Evolutionary conservation across 2,329 filamentous ascomycete species (phyloP).

Genomic region (Metarhizium sp.): DNA sequence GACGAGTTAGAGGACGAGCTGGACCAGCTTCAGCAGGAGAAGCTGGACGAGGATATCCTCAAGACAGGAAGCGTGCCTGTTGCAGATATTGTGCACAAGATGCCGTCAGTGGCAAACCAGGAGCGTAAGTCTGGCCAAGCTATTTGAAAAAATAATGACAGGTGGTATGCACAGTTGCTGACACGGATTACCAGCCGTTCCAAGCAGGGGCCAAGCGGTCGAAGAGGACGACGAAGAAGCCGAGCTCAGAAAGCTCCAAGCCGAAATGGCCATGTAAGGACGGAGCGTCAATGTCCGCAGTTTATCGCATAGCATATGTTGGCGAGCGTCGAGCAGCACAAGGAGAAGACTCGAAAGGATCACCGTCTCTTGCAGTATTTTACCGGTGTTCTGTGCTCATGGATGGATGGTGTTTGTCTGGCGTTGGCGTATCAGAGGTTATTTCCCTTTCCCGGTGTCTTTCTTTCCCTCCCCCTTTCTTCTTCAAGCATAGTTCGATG

Average conservation of each 20-base stretch:
- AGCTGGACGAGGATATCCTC: conserved; percentile 88
- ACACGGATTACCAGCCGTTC: conserved; percentile 17
- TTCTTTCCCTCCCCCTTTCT: neutral
- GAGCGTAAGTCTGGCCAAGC: conserved; percentile 53
- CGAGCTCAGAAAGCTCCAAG: conserved; percentile 85
- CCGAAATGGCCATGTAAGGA: conserved; percentile 87
- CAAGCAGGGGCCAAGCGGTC: conserved; percentile 30
- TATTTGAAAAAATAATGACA: neutral
- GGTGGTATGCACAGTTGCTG: conserved; percentile 1
- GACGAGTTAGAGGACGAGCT: conserved; percentile 78
- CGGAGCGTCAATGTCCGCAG: neutral
- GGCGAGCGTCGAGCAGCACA: conserved; percentile 1
- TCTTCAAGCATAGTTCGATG: neutral
- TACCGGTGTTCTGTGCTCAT: conserved; percentile 10
- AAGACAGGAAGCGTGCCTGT: conserved; percentile 80
- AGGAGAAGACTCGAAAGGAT: neutral
- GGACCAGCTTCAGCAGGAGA: conserved; percentile 80
- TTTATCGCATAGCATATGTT: conserved; percentile 7
- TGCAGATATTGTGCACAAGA: conserved; percentile 62
- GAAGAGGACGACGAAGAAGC: conserved; percentile 94
- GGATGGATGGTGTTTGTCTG: conserved; percentile 19
- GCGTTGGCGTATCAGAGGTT: conserved; percentile 22
- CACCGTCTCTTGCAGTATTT: neutral
- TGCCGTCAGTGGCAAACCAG: conserved; percentile 66
- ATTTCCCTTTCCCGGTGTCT: neutral